Percentiles rank a stretch among this genome's conserved stretches.
These are phyloP conservation scores for Berberis vulgaris DNA, from an alignment of 164 flowering plant species.

Conservation along the genomic window DNA sequence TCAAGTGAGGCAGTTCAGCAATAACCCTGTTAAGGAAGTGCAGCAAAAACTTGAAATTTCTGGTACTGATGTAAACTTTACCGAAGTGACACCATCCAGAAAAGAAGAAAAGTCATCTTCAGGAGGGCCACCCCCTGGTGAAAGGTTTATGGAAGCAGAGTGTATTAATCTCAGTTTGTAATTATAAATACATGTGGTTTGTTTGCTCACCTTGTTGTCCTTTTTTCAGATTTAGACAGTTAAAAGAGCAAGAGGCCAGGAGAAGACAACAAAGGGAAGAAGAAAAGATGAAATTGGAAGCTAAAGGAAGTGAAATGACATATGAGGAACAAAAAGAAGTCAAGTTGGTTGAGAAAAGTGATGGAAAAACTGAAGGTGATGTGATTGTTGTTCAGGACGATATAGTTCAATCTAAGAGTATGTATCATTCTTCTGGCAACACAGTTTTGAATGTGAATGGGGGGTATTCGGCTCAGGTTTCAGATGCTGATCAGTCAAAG, in stretches of 20 bases:
- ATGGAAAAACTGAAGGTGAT: constrained; percentile 13
- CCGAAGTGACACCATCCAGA: constrained; percentile 10
- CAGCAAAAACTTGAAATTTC: constrained; percentile 23
- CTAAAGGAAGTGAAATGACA: constrained; percentile 18
- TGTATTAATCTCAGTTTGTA: not conserved
- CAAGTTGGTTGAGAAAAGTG: not conserved
- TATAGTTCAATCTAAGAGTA: constrained; percentile 5
- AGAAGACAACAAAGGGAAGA: constrained; percentile 56
- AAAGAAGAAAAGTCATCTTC: constrained; percentile 32
- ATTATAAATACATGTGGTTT: not conserved
- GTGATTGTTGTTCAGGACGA: constrained; percentile 8
- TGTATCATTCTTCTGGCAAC: constrained; percentile 9
- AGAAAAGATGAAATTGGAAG: constrained; percentile 45
- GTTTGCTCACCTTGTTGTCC: not conserved
- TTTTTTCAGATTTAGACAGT: constrained; percentile 61
- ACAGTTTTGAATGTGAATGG: constrained; percentile 24
- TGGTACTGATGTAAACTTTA: constrained; percentile 19
- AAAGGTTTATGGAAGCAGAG: constrained; percentile 37
- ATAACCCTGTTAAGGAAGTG: constrained; percentile 28
- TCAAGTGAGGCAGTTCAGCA: constrained; percentile 31
- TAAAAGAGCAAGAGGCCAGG: constrained; percentile 84
- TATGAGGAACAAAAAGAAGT: constrained; percentile 21
- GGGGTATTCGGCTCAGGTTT: constrained; percentile 12
- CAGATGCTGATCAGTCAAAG: constrained; percentile 11
- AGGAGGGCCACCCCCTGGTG: constrained; percentile 69